Base-by-base conservation (phyloP, 139 green algal genomes). In the Edaphochlamys debaryana region DNA sequence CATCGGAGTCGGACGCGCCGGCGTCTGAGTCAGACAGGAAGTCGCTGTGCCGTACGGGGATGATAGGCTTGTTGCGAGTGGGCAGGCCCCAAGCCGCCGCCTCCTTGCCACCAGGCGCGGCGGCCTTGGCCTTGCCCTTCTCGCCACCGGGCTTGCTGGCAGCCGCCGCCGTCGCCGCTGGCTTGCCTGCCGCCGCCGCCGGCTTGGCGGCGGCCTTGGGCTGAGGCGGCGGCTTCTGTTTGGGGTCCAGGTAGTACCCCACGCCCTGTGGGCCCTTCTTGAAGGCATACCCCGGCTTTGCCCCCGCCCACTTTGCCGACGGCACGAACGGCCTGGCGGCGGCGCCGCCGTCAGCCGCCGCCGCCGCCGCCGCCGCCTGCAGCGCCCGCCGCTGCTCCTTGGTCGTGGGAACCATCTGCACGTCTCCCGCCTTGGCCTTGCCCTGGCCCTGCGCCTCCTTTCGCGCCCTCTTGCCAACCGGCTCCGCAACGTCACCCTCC, bases 241-340 rank as follows among this genome's bases (percentile, higher is more conserved):
- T 69, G 25, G 52, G 76, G 37, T 94, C 91, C 13, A 50, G 22
- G 40, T 94, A 94, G 56, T 92, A 94, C 0, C 91, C 91, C 20
- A 93, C n/a, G 0, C 91, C 91, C 79, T 74, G 56, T 0, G 48
- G 15, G 1, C 91, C 89, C 69, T 80, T 85, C 66, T 88, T 92
- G 67, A 93, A 94, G 0, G 67, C 74, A 32, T 86, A 90, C 0
- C 91, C 91, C 8, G 67, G 54, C 66, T 69, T 62, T 1, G 76
- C 79, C 4, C 91, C 89, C 11, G 41, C 67, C 67, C 92, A 94
- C 5, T 29, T 60, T 23, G 64, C 73, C 0, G 67, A 68, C 0
- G 85, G 45, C 20, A 88, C 56, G 74, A 91, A 94, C 48, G n/a
- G 50, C 30, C 2, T 30, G 34, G 3, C 80, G n/a, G 52, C 15